Evolutionary conservation across 805 yeast species (phyloP).

Genomic region (Priceomyces medius): DNA sequence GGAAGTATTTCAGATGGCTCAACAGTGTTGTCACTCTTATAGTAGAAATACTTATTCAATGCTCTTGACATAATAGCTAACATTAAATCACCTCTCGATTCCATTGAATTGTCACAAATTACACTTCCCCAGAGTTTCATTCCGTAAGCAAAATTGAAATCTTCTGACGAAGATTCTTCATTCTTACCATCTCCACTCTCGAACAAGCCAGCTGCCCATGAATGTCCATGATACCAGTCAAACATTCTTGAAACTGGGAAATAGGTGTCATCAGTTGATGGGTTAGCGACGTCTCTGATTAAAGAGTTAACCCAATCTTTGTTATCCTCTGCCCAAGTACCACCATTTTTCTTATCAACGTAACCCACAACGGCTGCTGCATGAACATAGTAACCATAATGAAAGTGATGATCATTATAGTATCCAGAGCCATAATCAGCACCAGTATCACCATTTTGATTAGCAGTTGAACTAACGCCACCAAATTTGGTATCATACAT

Average conservation of each 20-base stretch:
- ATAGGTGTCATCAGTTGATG: slow-evolving; percentile 50
- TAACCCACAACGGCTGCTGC: slow-evolving; percentile 80
- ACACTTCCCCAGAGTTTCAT: slow-evolving; percentile 67
- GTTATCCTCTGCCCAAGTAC: slow-evolving; percentile 51
- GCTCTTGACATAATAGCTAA: slow-evolving; percentile 58
- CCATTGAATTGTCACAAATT: slow-evolving; percentile 55
- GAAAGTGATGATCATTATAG: slow-evolving; percentile 87
- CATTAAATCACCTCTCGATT: slow-evolving; percentile 58
- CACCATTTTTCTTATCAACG: slow-evolving; percentile 54
- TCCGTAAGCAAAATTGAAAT: slow-evolving; percentile 68
- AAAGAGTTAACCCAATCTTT: slow-evolving; percentile 59
- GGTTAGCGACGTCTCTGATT: slow-evolving; percentile 68
- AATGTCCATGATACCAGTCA: slow-evolving; percentile 77
- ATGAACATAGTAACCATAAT: slow-evolving; percentile 79
- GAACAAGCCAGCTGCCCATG: slow-evolving; percentile 75
- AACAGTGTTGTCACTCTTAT: slow-evolving; percentile 48
- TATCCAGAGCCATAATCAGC: slow-evolving; percentile 70
- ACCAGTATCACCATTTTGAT: slow-evolving; percentile 43
- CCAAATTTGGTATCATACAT: slow-evolving; percentile 55
- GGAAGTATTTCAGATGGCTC: slow-evolving; percentile 53
- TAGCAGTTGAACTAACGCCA: slow-evolving; percentile 56
- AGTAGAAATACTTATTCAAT: slow-evolving; percentile 54
- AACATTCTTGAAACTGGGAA: slow-evolving; percentile 74
- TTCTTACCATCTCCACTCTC: slow-evolving; percentile 72
- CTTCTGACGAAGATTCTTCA: slow-evolving; percentile 74